Base-by-base conservation (phyloP, 2,329 filamentous ascomycete genomes). In the Colletotrichum musae region DNA sequence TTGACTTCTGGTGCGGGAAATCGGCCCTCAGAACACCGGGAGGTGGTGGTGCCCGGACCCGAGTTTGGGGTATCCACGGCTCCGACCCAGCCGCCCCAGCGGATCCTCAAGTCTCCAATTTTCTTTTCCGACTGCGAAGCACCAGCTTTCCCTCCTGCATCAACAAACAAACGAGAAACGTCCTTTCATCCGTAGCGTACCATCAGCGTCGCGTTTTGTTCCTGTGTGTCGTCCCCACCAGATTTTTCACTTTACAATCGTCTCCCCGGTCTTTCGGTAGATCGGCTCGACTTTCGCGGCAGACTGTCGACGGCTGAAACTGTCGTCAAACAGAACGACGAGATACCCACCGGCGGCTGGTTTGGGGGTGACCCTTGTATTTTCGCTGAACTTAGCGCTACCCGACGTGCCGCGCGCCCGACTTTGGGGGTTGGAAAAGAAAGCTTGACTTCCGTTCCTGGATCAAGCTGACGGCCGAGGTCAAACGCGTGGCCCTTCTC, bases 251-350 rank as follows among this genome's bases (percentile, higher is more conserved):
- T 7, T 48, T n/a, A 10, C n/a, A n/a, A 6, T n/a, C 18, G 45
- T 24, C 1, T 9, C n/a, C n/a, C 45, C 45, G 28, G 32, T 28
- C 18, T 12, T 18, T 64, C 59, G 60, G 59, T 45, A 53, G 28
- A 59, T 65, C 61, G 61, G 56, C 61, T 59, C 32, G 28, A 36
- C 41, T n/a, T 39, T 68, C 61, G 61, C 48, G 45, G 58, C 41
- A 56, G 62, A 57, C 39, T 64, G 32, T 53, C 52, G n/a, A 48
- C 47, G 47, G 32, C 62, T 69, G 66, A 69, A 69, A 69, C 66
- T 50, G 62, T 66, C 28, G 56, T 69, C 62, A 69, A 66, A 69
- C 66, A 60, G 48, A 58, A 57, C 62, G 58, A 26, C 58, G 48
- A 26, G 28, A 26, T 15, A 47, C 48, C 58, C 15, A 61, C 58